Conservation (phyloP, 129 eudicot species). For the Flaveria bidentis region DNA sequence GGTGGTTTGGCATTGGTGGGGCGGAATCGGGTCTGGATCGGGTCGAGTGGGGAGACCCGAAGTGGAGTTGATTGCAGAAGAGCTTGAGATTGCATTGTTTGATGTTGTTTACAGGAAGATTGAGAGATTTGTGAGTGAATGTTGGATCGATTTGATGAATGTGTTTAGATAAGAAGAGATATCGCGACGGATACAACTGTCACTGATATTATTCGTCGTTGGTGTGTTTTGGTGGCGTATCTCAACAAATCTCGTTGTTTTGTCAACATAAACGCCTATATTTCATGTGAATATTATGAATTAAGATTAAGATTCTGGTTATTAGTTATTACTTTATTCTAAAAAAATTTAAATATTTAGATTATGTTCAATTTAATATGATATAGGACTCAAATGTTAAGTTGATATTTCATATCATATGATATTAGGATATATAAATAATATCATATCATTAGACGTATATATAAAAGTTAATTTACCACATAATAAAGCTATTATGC, state of each 20-base stretch:
- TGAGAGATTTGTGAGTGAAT: background rate
- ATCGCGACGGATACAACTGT: conserved; percentile 10
- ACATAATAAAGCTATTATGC: no score
- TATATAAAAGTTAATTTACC: no score
- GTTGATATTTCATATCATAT: no score
- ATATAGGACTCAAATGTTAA: no score
- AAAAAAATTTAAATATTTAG: no score
- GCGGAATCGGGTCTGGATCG: conserved; percentile 31
- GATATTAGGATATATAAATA: no score
- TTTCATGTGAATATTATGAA: background rate
- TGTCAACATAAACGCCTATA: conserved; percentile 15
- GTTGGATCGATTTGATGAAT: conserved; percentile 31
- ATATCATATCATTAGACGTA: no score
- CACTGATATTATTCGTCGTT: background rate
- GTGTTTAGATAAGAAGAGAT: background rate
- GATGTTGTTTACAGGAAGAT: no score
- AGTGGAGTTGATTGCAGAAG: conserved; percentile 61
- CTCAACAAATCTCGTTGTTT: conserved; percentile 25
- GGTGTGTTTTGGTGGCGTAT: conserved; percentile 20
- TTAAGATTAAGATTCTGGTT: no score
- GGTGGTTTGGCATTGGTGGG: conserved; percentile 26
- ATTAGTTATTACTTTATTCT: no score
- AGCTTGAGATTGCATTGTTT: conserved; percentile 71
- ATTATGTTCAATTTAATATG: no score
- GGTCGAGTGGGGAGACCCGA: conserved; percentile 54